A percentile compares a stretch with the other conserved stretches of the same genome.
phyloP scores from a whole-genome alignment of 805 yeast species.

The Metschnikowia continentalis region DNA sequence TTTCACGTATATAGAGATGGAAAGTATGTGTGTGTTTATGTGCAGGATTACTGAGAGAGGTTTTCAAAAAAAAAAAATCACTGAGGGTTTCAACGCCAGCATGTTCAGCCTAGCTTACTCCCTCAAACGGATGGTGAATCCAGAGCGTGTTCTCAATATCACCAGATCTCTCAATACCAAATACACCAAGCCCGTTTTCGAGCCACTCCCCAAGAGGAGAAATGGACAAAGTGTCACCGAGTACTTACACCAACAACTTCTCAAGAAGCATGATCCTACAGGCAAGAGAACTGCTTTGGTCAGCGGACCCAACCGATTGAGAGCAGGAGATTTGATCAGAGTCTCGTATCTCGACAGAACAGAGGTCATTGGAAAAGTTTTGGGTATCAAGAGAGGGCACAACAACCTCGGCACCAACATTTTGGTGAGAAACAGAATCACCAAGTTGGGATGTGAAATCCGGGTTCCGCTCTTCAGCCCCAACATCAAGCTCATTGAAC shows the following conservation, averaged over 20 bases:
- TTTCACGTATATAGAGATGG: background rate
- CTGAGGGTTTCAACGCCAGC: constrained; percentile 1
- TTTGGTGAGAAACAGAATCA: constrained; percentile 76
- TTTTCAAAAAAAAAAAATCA: constrained; percentile 4
- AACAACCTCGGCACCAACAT: constrained; percentile 69
- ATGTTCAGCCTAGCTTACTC: constrained; percentile 8
- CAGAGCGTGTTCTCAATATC: constrained; percentile 1
- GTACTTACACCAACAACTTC: constrained; percentile 48
- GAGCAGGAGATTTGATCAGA: constrained; percentile 80
- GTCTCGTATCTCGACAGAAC: constrained; percentile 67
- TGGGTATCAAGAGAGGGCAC: constrained; percentile 63
- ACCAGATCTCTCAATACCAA: constrained; percentile 2
- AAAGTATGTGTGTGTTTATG: background rate
- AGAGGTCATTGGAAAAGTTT: constrained; percentile 70
- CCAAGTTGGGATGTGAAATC: constrained; percentile 81
- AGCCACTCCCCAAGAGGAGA: constrained; percentile 48
- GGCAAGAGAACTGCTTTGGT: constrained; percentile 63
- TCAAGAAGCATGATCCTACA: constrained; percentile 60
- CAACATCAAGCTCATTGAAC: constrained; percentile 67
- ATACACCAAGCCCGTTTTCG: constrained; percentile 33
- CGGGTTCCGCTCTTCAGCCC: constrained; percentile 82
- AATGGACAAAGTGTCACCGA: constrained; percentile 43
- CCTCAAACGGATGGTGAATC: constrained; percentile 1
- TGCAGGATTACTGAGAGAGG: constrained; percentile 1
- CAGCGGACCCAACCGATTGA: constrained; percentile 45